Evolutionary conservation across 495 filamentous ascomycete genomes (phyloP).

Genomic region (Penicillium angulare): DNA sequence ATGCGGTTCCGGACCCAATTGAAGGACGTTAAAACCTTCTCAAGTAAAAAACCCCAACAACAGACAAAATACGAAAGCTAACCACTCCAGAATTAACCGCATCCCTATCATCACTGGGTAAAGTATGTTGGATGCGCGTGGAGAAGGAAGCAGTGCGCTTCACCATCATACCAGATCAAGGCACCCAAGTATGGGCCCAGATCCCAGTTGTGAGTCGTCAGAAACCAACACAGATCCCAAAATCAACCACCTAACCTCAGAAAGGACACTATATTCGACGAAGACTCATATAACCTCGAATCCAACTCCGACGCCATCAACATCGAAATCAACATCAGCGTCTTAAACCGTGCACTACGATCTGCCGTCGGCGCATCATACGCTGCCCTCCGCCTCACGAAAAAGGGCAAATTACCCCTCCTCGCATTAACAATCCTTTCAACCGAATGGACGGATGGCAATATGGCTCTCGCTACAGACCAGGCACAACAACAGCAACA

Average conservation of each 20-base stretch:
- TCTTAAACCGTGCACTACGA: slow-evolving; percentile 80
- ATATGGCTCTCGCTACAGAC: slow-evolving; percentile 47
- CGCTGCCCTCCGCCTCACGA: slow-evolving; percentile 84
- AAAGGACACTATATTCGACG: slow-evolving; percentile 82
- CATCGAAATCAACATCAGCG: slow-evolving; percentile 82
- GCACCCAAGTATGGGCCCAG: slow-evolving; percentile 90
- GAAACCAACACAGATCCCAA: neutral
- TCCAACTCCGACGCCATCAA: slow-evolving; percentile 83
- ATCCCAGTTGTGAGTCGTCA: slow-evolving; percentile 56
- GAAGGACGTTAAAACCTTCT: slow-evolving; percentile 77
- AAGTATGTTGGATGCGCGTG: slow-evolving; percentile 90
- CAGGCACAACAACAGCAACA: slow-evolving; percentile 19
- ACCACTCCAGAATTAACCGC: slow-evolving; percentile 67
- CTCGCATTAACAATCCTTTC: slow-evolving; percentile 82
- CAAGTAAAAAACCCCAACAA: slow-evolving; percentile 54
- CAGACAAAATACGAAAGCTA: neutral
- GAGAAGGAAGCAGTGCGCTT: slow-evolving; percentile 84
- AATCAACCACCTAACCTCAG: neutral
- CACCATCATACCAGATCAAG: slow-evolving; percentile 89
- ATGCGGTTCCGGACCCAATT: slow-evolving; percentile 85
- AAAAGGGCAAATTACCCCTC: slow-evolving; percentile 81
- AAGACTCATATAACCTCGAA: slow-evolving; percentile 70
- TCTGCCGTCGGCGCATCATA: slow-evolving; percentile 74
- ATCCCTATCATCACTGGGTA: slow-evolving; percentile 82
- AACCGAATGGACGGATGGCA: slow-evolving; percentile 37